Evolutionary conservation across 768 basidiomycete species (phyloP).

Genomic region (Boletus eberwhitei): DNA sequence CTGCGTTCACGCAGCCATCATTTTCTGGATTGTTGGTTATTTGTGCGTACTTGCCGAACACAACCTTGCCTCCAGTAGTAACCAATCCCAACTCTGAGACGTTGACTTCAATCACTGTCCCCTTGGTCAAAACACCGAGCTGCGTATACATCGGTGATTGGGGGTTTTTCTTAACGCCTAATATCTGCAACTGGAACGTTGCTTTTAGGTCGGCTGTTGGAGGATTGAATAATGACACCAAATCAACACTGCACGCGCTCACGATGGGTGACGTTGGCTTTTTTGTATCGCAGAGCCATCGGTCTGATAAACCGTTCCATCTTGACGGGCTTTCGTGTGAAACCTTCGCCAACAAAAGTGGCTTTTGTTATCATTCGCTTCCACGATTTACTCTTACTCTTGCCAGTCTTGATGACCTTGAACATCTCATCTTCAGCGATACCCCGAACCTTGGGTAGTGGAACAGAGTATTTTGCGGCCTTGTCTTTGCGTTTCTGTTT

Average conservation of each 20-base stretch:
- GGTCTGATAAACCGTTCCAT: conserved; percentile 98
- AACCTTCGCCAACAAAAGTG: conserved; percentile 97
- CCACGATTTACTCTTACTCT: conserved; percentile 95
- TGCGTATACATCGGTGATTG: conserved; percentile 98
- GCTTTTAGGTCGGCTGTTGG: conserved; percentile 88
- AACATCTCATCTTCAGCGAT: conserved; percentile 99
- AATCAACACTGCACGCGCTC: conserved; percentile 22
- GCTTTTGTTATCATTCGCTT: conserved; percentile 99
- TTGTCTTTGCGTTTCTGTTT: conserved; percentile 99
- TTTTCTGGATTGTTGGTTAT: conserved; percentile 95
- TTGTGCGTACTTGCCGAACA: conserved; percentile 91
- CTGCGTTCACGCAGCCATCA: conserved; percentile 94
- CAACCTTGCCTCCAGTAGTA: conserved; percentile 93
- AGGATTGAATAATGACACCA: not conserved
- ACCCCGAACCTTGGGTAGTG: conserved; percentile 93
- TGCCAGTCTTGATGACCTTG: conserved; percentile 97
- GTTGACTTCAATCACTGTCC: conserved; percentile 97
- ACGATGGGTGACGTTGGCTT: conserved; percentile 99
- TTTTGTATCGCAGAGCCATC: conserved; percentile 96
- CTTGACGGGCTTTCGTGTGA: conserved; percentile 98
- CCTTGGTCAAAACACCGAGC: conserved; percentile 96
- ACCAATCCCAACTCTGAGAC: conserved; percentile 98
- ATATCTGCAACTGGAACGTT: conserved; percentile 96
- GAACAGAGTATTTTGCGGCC: conserved; percentile 96
- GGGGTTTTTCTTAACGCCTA: conserved; percentile 99